Evolutionary conservation across 805 yeast species (phyloP).

Genomic region (Ogataea kodamae): DNA sequence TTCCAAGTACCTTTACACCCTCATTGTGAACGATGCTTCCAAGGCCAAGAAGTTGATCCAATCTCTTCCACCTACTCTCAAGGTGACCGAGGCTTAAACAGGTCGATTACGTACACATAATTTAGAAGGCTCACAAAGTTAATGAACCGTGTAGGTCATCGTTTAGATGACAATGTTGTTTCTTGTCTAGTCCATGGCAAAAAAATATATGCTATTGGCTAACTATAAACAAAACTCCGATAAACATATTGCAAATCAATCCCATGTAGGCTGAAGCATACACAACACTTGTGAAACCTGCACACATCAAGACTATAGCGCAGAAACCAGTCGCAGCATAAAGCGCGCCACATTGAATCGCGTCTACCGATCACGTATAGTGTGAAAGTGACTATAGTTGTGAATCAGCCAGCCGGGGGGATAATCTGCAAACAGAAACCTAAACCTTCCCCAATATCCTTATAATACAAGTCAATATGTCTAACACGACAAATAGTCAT

Average conservation of each 20-base stretch:
- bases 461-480: slow-evolving; percentile 4
- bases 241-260: background rate
- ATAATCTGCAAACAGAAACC: slow-evolving; percentile 2
- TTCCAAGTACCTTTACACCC: slow-evolving; percentile 88
- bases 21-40: slow-evolving; percentile 90
- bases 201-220: slow-evolving; percentile 3
- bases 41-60: slow-evolving; percentile 97
- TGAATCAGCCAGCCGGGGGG: too few relatives aligned
- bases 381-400: too few relatives aligned
- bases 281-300: too few relatives aligned
- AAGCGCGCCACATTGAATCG: slow-evolving; percentile 32
- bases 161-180: too few relatives aligned
- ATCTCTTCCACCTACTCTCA: slow-evolving; percentile 93
- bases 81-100: slow-evolving; percentile 46
- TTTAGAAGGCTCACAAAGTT: too few relatives aligned
- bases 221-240: background rate
- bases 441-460: slow-evolving; percentile 6
- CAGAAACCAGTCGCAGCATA: slow-evolving; percentile 28
- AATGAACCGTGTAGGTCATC: too few relatives aligned
- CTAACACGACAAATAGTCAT: slow-evolving; percentile 26
- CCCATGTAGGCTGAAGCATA: too few relatives aligned
- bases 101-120: slow-evolving; percentile 9
- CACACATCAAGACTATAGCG: slow-evolving; percentile 15
- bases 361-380: too few relatives aligned
- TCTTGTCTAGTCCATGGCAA: too few relatives aligned